These are phyloP conservation scores for Xerocomus brunneocitrinus DNA, from an alignment of 768 basidiomycete genomes.

Conservation along the genomic window DNA sequence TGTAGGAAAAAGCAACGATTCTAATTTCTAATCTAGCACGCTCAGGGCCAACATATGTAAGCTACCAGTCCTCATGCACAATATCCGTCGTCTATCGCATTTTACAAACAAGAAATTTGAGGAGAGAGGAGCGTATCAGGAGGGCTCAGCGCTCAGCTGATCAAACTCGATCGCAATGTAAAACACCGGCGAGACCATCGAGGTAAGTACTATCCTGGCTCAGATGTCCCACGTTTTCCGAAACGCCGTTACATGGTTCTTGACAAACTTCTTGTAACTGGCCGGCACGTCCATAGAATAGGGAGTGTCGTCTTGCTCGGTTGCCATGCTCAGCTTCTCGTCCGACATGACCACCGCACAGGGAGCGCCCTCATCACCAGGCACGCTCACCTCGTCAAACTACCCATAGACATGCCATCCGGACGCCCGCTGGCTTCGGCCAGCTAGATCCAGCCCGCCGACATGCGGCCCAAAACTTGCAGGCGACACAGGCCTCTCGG, in stretches of 20 bases:
- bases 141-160: not conserved
- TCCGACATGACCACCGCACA: not conserved
- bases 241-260: slow-evolving; percentile 13
- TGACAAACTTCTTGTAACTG: not conserved
- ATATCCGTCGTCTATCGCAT: not conserved
- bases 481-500: slow-evolving; percentile 13
- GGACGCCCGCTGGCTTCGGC: slow-evolving; percentile 30
- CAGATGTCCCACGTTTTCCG: slow-evolving; percentile 12
- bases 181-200: slow-evolving; percentile 22
- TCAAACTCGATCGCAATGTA: slow-evolving; percentile 30
- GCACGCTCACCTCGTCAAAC: slow-evolving; percentile 21
- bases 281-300: not conserved
- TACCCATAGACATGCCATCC: slow-evolving; percentile 32
- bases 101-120: not conserved
- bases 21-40: too few relatives aligned
- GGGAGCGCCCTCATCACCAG: not conserved
- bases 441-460: slow-evolving; percentile 29
- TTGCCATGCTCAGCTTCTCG: too few relatives aligned
- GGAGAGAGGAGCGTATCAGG: not conserved
- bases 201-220: slow-evolving; percentile 25
- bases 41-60: too few relatives aligned
- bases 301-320: not conserved
- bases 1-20: too few relatives aligned
- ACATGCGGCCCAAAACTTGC: slow-evolving; percentile 25
- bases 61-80: too few relatives aligned